Conservation (phyloP, 768 basidiomycete species). For the Ramaria rubella region DNA sequence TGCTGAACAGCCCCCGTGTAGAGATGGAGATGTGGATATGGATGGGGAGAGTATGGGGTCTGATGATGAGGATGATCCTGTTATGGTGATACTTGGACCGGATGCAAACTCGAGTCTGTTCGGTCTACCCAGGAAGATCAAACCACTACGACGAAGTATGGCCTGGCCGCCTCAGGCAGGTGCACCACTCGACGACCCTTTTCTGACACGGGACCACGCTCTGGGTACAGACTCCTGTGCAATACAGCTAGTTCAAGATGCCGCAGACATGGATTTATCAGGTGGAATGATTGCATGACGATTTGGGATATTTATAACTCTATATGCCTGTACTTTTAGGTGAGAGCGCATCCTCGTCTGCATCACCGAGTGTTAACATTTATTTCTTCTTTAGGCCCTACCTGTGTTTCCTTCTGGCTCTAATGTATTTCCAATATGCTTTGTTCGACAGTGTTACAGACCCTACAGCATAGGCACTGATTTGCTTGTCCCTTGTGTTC, state of each 20-base stretch:
- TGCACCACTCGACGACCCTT: not conserved
- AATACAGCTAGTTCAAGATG: too few species aligned
- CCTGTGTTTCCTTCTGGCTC: not conserved
- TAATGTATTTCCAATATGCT: too few species aligned
- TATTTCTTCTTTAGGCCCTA: not conserved
- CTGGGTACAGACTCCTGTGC: too few species aligned
- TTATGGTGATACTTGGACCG: not conserved
- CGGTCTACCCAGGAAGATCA: not conserved
- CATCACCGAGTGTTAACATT: not conserved
- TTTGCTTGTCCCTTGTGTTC: too few species aligned
- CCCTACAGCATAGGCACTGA: too few species aligned
- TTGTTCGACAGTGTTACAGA: too few species aligned
- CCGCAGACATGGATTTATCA: not conserved
- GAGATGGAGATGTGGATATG: not conserved
- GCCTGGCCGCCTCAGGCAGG: not conserved
- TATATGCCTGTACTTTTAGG: not conserved
- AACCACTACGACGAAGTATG: not conserved
- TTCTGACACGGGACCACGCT: too few species aligned
- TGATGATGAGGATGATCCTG: not conserved
- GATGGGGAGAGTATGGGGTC: not conserved
- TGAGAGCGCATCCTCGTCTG: not conserved
- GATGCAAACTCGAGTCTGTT: not conserved
- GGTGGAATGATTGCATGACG: not conserved
- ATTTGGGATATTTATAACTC: not conserved
- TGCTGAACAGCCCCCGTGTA: not conserved